Evolutionary conservation across 2,329 filamentous ascomycete genomes (phyloP), one percentile per base, ranked within the genome.

Genomic region (Diaporthe sp.): DNA sequence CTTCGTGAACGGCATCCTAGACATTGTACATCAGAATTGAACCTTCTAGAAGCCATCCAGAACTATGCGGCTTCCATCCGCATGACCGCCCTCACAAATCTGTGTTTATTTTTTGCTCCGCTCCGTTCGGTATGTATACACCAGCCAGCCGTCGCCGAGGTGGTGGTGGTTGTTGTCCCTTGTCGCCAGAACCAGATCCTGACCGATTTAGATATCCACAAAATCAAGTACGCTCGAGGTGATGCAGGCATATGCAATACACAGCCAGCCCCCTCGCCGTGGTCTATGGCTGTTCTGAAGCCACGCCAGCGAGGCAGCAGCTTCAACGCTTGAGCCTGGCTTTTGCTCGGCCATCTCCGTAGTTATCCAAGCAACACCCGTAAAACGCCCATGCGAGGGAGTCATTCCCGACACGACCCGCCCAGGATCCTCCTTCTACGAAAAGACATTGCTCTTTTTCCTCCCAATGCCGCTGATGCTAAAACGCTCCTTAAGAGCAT

Each of bases 371-470:
- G 67, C 31, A 53, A 10, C 12, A 4, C 62, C 57, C 12, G 31
- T 31, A 28, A n/a, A 75, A 72, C 57, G 55, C 57, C 73, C 34
- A 51, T 39, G 60, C 49, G 28, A 39, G 62, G 61, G 42, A 58
- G 49, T 74, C 37, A 28, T 39, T 31, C 31, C 65, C 46, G 65
- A 39, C n/a, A 49, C 4, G 57, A 55, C 31, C 68, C 13, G 49
- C 75, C 68, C 60, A 72, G 53, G 51, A 65, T 49, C 60, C 76
- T 25, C 58, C 34, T 34, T 75, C 79, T 79, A 85, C 65, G 83
- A 58, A 51, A 74, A 75, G 25, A 77, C 61, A 77, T 87, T 89
- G 82, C 91, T 93, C 88, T 94, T 95, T 87, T 95, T 95, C 80
- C 91, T 78, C 53, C 79, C 79, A 75, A 82, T 85, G 25, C 79